Conservation (phyloP, 352 stramenopile species). For the Peronospora destructor region DNA sequence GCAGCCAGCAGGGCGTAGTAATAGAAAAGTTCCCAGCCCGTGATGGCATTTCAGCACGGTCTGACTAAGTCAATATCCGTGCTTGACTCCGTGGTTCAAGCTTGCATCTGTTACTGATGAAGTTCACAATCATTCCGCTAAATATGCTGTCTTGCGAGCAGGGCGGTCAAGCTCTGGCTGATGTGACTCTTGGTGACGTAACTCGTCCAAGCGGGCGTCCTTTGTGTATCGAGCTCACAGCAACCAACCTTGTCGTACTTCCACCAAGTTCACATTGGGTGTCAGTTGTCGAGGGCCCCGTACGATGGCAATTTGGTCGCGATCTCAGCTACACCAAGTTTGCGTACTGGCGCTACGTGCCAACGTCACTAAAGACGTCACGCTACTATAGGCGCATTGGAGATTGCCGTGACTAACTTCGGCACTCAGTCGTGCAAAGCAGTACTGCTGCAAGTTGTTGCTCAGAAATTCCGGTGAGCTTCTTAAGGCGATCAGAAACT, state of each 20-base stretch:
- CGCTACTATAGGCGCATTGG: conserved; percentile 25
- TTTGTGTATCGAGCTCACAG: conserved; percentile 57
- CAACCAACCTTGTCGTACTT: conserved; percentile 39
- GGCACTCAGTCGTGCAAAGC: conserved; percentile 45
- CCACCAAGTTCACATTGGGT: conserved; percentile 57
- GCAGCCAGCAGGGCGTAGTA: no score
- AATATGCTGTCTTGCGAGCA: conserved; percentile 57
- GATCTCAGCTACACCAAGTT: conserved; percentile 67
- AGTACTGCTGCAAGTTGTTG: conserved; percentile 64
- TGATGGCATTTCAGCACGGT: no score
- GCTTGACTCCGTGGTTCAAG: no score
- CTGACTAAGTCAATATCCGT: no score
- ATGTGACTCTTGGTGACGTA: conserved; percentile 75
- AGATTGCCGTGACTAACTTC: conserved; percentile 51
- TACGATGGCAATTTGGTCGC: conserved; percentile 60
- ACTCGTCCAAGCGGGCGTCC: conserved; percentile 67
- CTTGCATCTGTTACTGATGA: no score
- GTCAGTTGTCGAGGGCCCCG: conserved; percentile 43
- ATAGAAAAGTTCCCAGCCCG: no score
- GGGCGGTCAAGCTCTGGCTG: conserved; percentile 77
- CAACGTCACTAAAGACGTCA: conserved; percentile 31
- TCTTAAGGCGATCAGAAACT: conserved; percentile 77
- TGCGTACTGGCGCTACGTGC: conserved; percentile 45
- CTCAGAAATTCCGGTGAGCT: conserved; percentile 41
- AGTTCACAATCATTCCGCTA: conserved; percentile 34